Evolutionary conservation across 805 yeast genomes (phyloP).

Genomic region (Ogataea paraovalis): DNA sequence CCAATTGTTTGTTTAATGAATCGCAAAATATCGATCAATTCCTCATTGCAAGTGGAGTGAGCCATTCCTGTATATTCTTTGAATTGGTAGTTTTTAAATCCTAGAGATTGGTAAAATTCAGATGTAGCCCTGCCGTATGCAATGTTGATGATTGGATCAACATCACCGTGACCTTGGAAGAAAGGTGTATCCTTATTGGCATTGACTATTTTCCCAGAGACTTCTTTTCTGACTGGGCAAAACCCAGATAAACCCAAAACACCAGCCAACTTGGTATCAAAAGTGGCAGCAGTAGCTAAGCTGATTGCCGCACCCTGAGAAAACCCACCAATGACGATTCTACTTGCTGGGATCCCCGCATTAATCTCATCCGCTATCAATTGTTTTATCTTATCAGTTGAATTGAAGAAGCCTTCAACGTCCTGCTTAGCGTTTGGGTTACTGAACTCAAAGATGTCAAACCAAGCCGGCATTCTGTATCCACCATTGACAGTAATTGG

Average conservation of each 20-base stretch:
- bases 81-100: slow-evolving; percentile 44
- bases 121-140: slow-evolving; percentile 37
- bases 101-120: slow-evolving; percentile 43
- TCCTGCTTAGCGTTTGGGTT: slow-evolving; percentile 46
- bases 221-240: slow-evolving; percentile 36
- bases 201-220: slow-evolving; percentile 24
- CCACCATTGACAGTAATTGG: slow-evolving; percentile 72
- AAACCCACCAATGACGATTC: slow-evolving; percentile 90
- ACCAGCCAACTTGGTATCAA: slow-evolving; percentile 71
- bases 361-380: slow-evolving; percentile 52
- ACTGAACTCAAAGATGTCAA: slow-evolving; percentile 62
- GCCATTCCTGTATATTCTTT: slow-evolving; percentile 57
- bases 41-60: slow-evolving; percentile 68
- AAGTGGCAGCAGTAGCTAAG: slow-evolving; percentile 52
- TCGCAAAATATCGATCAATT: slow-evolving; percentile 49
- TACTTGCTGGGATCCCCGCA: slow-evolving; percentile 51
- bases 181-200: slow-evolving; percentile 64
- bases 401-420: slow-evolving; percentile 47
- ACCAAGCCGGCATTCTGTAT: slow-evolving; percentile 77
- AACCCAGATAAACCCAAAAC: slow-evolving; percentile 77
- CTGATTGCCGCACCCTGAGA: slow-evolving; percentile 90
- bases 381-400: slow-evolving; percentile 41
- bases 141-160: slow-evolving; percentile 60
- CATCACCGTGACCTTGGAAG: slow-evolving; percentile 85
- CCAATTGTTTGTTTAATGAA: slow-evolving; percentile 37